Base-by-base conservation (phyloP, 768 basidiomycete species). In the Agrocybe praecox region DNA sequence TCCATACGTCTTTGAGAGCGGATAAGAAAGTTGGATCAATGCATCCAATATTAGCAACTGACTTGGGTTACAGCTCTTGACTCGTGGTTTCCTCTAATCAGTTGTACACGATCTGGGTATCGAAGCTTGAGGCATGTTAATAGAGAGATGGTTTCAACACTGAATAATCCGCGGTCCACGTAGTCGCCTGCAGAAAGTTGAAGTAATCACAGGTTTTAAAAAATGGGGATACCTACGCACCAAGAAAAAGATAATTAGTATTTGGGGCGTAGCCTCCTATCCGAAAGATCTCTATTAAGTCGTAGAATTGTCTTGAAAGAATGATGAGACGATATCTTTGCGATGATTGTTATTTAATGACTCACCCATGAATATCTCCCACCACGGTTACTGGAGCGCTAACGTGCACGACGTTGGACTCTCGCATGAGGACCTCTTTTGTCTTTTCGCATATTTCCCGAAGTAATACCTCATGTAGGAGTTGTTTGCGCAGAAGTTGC, bases 381-480 rank as follows among this genome's bases (percentile, higher is more conserved):
- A 98, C 97, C 24, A 99, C 97, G 1, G 97, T 99, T 33, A 98
- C 94, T 18, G 97, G 97, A 5, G 96, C 91, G 60, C 87, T 90
- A 63, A 99, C 90, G 67, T 98, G 97, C 7, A 98, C 95, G 56
- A 99, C 97, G 67, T 99, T 99, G 57, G 92, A 94, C 77, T 99
- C 97, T 59, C 94, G 81, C 97, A 98, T 98, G 55, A 99, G 87
- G 0, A 99, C 94, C 70, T 99, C 97, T 71, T 98, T 99, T 15
- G 96, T 97, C 77, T 98, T 98, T 69, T 97, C 96, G 80, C 97
- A 98, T 83, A 99, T 98, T 80, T 99, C 96, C 49, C 95, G 89
- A 44, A 99, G 73, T 23, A 98, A 81, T 1, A 94, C 90, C 75
- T 98, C 96, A 65, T 96, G 96, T 5, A 99, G 80, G 14, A 99